phyloP scores from a whole-genome alignment of 768 basidiomycete species.

The Sporobolomyces phaffii region DNA sequence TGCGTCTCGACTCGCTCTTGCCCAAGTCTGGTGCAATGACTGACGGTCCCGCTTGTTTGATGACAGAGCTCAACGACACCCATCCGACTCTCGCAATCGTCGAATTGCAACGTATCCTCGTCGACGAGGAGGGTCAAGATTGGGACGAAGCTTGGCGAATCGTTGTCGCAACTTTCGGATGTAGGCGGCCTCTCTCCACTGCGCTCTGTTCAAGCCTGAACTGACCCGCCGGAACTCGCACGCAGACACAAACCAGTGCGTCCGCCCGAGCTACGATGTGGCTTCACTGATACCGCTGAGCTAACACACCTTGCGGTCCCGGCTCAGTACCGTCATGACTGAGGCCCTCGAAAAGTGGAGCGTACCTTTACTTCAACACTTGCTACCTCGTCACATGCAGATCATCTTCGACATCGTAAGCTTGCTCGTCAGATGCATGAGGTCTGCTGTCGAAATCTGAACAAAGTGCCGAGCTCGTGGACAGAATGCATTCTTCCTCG shows the following conservation, averaged over 20 bases:
- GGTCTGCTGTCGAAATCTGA: too few relatives aligned
- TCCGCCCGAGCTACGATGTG: not conserved
- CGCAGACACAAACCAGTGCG: conserved; percentile 8
- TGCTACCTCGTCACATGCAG: conserved; percentile 64
- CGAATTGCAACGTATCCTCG: conserved; percentile 80
- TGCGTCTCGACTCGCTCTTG: conserved; percentile 10
- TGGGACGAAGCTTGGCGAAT: conserved; percentile 87
- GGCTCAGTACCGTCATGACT: conserved; percentile 59
- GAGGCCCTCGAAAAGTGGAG: conserved; percentile 69
- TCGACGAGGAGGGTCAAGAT: conserved; percentile 78
- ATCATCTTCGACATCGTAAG: conserved; percentile 59
- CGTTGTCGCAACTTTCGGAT: conserved; percentile 83
- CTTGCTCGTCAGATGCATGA: not conserved
- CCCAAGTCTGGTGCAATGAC: not conserved
- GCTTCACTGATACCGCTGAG: not conserved
- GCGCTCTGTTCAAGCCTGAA: too few relatives aligned
- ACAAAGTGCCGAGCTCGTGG: too few relatives aligned
- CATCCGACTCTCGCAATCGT: conserved; percentile 65
- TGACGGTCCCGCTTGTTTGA: conserved; percentile 46
- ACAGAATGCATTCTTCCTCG: conserved; percentile 45
- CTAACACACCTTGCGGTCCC: not conserved
- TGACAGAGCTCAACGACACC: conserved; percentile 84
- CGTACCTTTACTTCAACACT: conserved; percentile 60
- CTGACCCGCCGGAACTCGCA: too few relatives aligned
- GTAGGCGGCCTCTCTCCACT: too few relatives aligned